phyloP scores from a whole-genome alignment of 2,329 filamentous ascomycete genomes.

The Cladosporium sp. region DNA sequence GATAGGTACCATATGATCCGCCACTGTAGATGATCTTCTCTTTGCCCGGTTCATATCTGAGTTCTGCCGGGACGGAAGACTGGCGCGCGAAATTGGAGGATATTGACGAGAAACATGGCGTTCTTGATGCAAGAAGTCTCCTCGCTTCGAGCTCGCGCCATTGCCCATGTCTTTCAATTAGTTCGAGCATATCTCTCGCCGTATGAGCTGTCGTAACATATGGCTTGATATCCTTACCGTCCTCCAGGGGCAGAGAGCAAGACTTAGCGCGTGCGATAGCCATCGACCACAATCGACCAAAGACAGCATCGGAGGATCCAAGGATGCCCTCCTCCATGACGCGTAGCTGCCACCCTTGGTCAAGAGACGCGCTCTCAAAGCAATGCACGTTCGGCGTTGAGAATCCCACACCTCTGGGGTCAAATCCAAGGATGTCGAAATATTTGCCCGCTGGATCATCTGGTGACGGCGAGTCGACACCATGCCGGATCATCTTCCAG shows the following conservation, averaged over 20 bases:
- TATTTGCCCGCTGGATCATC: slow-evolving; percentile 26
- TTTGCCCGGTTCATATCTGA: slow-evolving; percentile 21
- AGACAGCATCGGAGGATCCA: slow-evolving; percentile 33
- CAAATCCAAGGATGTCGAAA: slow-evolving; percentile 41
- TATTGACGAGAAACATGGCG: background rate
- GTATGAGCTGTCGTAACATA: slow-evolving; percentile 43
- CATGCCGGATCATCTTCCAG: slow-evolving; percentile 18
- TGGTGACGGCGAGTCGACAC: slow-evolving; percentile 14
- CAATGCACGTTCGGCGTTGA: slow-evolving; percentile 32
- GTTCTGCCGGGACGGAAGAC: background rate
- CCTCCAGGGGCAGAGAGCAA: slow-evolving; percentile 22
- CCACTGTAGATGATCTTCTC: slow-evolving; percentile 35
- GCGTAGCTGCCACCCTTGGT: slow-evolving; percentile 34
- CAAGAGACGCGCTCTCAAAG: slow-evolving; percentile 26
- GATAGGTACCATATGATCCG: slow-evolving; percentile 44
- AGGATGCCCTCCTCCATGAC: slow-evolving; percentile 31
- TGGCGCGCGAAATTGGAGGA: background rate
- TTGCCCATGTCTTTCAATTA: slow-evolving; percentile 38
- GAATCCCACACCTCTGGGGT: slow-evolving; percentile 37
- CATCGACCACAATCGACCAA: slow-evolving; percentile 39
- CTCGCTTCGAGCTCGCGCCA: slow-evolving; percentile 26
- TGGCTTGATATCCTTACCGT: slow-evolving; percentile 34
- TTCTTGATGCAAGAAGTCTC: background rate
- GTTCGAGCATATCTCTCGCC: slow-evolving; percentile 45
- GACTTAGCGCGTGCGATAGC: slow-evolving; percentile 28